Evolutionary conservation across 345 rosid genomes (phyloP), one percentile per base, ranked within the genome.

Genomic region (Euphorbia tirucalli): DNA sequence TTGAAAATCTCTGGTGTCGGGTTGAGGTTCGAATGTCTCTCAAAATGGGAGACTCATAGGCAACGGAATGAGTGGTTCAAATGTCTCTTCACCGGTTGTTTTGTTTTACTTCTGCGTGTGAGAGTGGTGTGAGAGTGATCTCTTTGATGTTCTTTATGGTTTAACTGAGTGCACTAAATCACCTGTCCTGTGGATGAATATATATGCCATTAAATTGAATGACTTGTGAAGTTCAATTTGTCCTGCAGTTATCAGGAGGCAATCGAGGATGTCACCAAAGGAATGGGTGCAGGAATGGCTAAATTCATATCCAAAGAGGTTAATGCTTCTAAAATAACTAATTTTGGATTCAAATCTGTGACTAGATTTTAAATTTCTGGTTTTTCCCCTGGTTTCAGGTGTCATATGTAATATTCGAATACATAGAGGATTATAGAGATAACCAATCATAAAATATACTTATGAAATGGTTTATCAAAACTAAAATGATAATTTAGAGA

Each of bases 241-340:
- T 69, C 79, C 39, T 85, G 79, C 83, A 94, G 99, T 71, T 89
- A 87, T 74, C 97, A 87, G 78, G 90, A 89, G 79, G 96, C 89
- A 56, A 92, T 94, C 1, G 93, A 84, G 77, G 97, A 94, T 70
- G 86, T 88, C 64, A 89, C 97, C 66, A 80, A 74, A 76, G 82
- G 86, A 80, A 90, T 94, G 97, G 97, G 97, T 78, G 93, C 92
- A 61, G 99, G 99, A 69, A 92, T 94, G 99, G 97, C 93, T 55
- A 90, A 94, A 80, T 93, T 88, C 76, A 90, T 92, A 61, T 80
- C 87, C 90, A 87, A 89, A 72, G 99, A 94, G 97, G 99, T 94
- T 41, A 50, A 76, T 49, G 27, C 7, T 11, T 55, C 52, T n/a
- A 9, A 52, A 21, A 30, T 24, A 8, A 10, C n/a, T 16, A 50